A percentile compares a stretch with the other conserved stretches of the same genome.
These are phyloP conservation scores for Cairneyella variabilis DNA, from an alignment of 495 filamentous ascomycete genomes.

Conservation along the genomic window DNA sequence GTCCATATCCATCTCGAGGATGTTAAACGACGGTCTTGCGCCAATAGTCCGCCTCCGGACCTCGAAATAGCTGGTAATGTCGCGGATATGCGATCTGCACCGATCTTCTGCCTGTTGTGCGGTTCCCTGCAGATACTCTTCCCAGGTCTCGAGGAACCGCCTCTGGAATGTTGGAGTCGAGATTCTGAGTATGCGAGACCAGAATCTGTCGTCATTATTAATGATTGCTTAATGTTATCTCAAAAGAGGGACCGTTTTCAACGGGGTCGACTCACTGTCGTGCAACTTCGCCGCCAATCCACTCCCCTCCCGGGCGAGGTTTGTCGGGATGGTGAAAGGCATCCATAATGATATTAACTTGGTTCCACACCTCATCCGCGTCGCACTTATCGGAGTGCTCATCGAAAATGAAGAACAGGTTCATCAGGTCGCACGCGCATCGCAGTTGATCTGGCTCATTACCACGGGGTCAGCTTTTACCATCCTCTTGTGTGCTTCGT, in stretches of 20 bases:
- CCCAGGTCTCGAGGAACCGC: background rate
- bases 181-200: slow-evolving; percentile 1
- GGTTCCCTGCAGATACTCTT: background rate
- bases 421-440: slow-evolving; percentile 24
- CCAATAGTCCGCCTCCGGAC: background rate
- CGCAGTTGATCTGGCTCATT: background rate
- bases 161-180: slow-evolving; percentile 1
- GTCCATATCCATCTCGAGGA: background rate
- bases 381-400: slow-evolving; percentile 18
- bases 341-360: slow-evolving; percentile 20
- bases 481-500: background rate
- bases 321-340: slow-evolving; percentile 20
- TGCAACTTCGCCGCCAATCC: slow-evolving; percentile 16
- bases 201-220: background rate
- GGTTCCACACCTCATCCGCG: slow-evolving; percentile 6
- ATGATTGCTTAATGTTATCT: background rate
- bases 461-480: background rate
- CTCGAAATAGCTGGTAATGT: background rate
- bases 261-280: slow-evolving; percentile 15
- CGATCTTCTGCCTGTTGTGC: background rate
- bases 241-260: background rate
- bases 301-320: slow-evolving; percentile 15
- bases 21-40: background rate
- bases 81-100: background rate
- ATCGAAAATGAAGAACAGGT: slow-evolving; percentile 28